Percentiles rank a stretch among this genome's conserved stretches.
Evolutionary conservation across 2,329 filamentous ascomycete species (phyloP).

Genomic region (Fusarium pseudocircinatum): DNA sequence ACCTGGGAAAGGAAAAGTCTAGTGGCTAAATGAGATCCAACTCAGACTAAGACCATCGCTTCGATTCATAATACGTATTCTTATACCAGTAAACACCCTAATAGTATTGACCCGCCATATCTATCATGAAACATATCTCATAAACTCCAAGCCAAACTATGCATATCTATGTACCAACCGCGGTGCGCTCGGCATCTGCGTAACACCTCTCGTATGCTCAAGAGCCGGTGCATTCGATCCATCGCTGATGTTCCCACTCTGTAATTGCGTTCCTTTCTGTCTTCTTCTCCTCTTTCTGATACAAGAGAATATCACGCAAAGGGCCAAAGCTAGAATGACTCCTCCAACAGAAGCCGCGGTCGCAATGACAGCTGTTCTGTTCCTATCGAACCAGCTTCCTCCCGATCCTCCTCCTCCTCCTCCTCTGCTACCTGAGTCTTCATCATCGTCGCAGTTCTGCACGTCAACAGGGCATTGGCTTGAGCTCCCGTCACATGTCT

Average conservation of each 20-base stretch:
- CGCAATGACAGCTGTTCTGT: conserved; percentile 25
- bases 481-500: conserved; percentile 21
- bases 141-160: background rate
- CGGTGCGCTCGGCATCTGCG: conserved; percentile 2
- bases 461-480: conserved; percentile 16
- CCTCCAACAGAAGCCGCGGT: conserved; percentile 21
- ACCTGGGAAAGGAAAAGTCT: background rate
- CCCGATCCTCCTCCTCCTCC: background rate
- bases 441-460: background rate
- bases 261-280: background rate
- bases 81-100: rapidly evolving
- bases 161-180: conserved; percentile 18
- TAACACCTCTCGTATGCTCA: background rate
- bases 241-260: conserved; percentile 12
- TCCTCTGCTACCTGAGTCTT: background rate
- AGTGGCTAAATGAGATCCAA: rapidly evolving
- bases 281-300: conserved; percentile 1
- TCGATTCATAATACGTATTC: background rate
- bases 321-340: background rate
- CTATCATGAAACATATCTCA: background rate
- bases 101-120: background rate
- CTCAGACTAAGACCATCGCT: rapidly evolving
- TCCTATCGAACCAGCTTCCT: conserved; percentile 22
- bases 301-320: conserved; percentile 5
- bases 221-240: background rate